Base-by-base conservation (phyloP, 2,329 filamentous ascomycete species). In the Cercospora sesami region DNA sequence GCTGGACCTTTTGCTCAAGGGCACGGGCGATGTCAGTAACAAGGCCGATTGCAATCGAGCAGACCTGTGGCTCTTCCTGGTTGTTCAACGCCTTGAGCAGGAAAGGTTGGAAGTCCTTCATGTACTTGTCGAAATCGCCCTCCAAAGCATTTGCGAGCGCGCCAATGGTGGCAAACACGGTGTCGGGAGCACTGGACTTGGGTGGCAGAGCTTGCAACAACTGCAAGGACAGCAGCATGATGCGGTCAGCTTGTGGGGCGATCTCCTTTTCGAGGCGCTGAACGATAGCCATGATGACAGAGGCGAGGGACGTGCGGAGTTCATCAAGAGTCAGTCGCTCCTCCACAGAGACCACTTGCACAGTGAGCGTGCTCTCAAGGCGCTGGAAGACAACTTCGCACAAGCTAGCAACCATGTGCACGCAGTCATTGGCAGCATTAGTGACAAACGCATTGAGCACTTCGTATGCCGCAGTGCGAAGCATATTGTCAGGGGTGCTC, bases 331-430 rank as follows among this genome's bases (percentile, higher is more conserved):
- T 96, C 73, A 98, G 93, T 80, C 90, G 94, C 81, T 99, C 95
- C 81, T 99, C 95, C 30, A 97, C 92, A 78, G 94, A 97, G 74
- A 98, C 94, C 68, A 98, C 93, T 82, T 99, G 95, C 82, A 99
- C 89, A 36, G 90, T 89, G 64, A 98, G 85, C 0, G 95, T 97
- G 79, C 93, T 91, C 82, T 97, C 92, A 30, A 99, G 85, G 68
- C 95, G 91, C 83, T 96, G 91, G 69, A 99, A 87, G 72, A 97
- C 91, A 65, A 98, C 91, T 68, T 93, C 90, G 4, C 92, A 95
- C 18, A 99, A 86, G 45, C 89, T 89, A 28, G 90, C 94, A 75
- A 99, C 89, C 68, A 94, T 86, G 58, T 86, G 84, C 74, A 97
- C 85, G 79, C 91, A 96, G 76, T 97, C 93, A 68, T 90, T 90